phyloP scores from a whole-genome alignment of 306 rosid genomes.

The Begonia loranthoides region DNA sequence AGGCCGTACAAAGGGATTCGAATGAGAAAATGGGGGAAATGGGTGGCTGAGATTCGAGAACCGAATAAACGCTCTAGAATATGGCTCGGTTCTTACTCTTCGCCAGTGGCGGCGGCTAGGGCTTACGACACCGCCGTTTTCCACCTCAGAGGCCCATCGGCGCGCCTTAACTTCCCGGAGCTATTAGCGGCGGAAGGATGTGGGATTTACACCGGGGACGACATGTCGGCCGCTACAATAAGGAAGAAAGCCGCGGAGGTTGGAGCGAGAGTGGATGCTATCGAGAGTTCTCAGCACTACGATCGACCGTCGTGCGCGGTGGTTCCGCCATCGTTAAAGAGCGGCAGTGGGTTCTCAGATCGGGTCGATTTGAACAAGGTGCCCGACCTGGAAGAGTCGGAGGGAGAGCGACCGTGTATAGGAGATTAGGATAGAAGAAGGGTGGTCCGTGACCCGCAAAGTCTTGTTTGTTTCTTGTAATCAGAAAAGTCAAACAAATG shows the following conservation, averaged over 20 bases:
- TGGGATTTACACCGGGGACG: conserved; percentile 12
- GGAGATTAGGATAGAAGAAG: too few relatives aligned
- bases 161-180: conserved; percentile 51
- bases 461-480: too few relatives aligned
- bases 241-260: conserved; percentile 84
- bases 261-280: conserved; percentile 84
- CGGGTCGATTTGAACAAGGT: conserved; percentile 70
- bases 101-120: conserved; percentile 53
- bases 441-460: too few relatives aligned
- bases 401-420: conserved; percentile 29
- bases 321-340: conserved; percentile 14
- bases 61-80: conserved; percentile 58
- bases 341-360: conserved; percentile 23
- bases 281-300: conserved; percentile 30
- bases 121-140: conserved; percentile 76
- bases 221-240: conserved; percentile 70
- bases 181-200: conserved; percentile 22
- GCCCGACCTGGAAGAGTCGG: conserved; percentile 78
- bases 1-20: conserved; percentile 60
- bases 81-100: conserved; percentile 68
- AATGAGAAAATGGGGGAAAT: conserved; percentile 75
- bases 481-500: too few relatives aligned
- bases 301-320: conserved; percentile 1
- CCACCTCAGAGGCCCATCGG: conserved; percentile 50
- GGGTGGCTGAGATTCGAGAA: conserved; percentile 63